Evolutionary conservation across 2,329 filamentous ascomycete genomes (phyloP).

Genomic region (Hirsutella minnesotensis): DNA sequence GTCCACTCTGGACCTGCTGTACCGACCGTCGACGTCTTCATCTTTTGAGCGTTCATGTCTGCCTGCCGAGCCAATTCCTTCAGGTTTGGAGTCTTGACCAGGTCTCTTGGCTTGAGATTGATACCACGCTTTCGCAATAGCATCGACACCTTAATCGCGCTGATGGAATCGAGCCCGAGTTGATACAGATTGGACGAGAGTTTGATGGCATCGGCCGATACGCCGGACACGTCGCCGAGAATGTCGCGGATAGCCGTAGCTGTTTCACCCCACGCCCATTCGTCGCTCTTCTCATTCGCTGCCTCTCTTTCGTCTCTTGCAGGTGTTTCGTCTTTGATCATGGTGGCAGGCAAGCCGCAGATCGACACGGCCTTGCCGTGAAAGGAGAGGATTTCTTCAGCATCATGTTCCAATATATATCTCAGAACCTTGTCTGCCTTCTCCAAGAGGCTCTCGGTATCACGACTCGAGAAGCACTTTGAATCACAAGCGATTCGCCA

Average conservation of each 20-base stretch:
- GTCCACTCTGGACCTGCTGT: conserved; percentile 9
- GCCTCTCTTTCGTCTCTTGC: background rate
- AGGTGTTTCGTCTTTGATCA: conserved; percentile 1
- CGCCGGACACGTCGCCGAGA: conserved; percentile 46
- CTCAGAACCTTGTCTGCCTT: conserved; percentile 47
- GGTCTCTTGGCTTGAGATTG: conserved; percentile 54
- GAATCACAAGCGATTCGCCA: conserved; percentile 66
- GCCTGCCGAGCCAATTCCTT: conserved; percentile 42
- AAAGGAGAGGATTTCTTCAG: conserved; percentile 43
- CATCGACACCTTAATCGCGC: conserved; percentile 70
- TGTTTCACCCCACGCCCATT: conserved; percentile 19
- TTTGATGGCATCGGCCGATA: conserved; percentile 45
- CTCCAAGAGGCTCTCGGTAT: conserved; percentile 38
- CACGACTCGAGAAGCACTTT: conserved; percentile 32
- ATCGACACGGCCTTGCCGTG: conserved; percentile 42
- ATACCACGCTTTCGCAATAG: conserved; percentile 55
- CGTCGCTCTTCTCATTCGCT: background rate
- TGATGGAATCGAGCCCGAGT: conserved; percentile 84
- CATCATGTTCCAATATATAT: conserved; percentile 37
- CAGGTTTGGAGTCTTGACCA: conserved; percentile 56
- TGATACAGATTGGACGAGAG: conserved; percentile 62
- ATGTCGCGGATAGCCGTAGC: conserved; percentile 31
- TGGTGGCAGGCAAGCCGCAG: conserved; percentile 42
- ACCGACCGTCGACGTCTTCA: background rate
- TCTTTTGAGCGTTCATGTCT: background rate